Evolutionary conservation across 1,284 basidiomycete genomes (phyloP), one percentile per base, ranked within the genome.

Genomic region (Wallemia hederae): DNA sequence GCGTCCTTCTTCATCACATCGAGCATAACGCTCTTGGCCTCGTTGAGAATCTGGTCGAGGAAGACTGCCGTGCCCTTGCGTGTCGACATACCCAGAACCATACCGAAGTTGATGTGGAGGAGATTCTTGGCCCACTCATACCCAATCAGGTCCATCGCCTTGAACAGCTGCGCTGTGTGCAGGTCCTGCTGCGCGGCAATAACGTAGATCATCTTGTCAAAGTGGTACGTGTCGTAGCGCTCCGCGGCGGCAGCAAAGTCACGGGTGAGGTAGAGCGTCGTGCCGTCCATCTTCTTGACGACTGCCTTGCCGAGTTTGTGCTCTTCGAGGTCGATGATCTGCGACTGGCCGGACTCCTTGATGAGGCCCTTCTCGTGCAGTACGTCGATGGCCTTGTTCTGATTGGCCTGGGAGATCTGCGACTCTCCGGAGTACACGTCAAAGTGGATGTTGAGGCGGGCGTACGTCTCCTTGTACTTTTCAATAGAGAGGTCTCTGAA

Each of bases 181-280:
- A 97, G 76, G 65, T 92, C 85, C 72, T 99, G 94, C 69, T 94
- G 90, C n/a, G 83, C 80, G 0, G 88, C 81, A 58, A 94, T 80
- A 68, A 96, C 89, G 72, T 92, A 92, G 69, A 97, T 85, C 85
- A 96, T 92, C 75, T 96, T 96, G 79, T 98, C 90, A 66, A 96
- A 94, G 62, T 84, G 79, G 76, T 89, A 89, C 69, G 85, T 82
- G 65, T 87, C 81, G 74, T 82, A 89, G 65, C 92, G 85, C 74
- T 97, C 85, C 66, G 85, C 82, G 0, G 91, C 90, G 57, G 83
- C 92, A 57, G 83, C 92, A 64, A 98, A 88, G 72, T 99, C 92
- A 63, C 92, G 86, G n/a, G 91, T 96, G 64, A 98, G 81, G 73
- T 99, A 99, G 66, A 97, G 91, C 0, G 87, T 87, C 3, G 92